A percentile compares a stretch with the other conserved stretches of the same genome.
Conservation (phyloP, 352 stramenopile species). For the Phytophthora cajani region DNA sequence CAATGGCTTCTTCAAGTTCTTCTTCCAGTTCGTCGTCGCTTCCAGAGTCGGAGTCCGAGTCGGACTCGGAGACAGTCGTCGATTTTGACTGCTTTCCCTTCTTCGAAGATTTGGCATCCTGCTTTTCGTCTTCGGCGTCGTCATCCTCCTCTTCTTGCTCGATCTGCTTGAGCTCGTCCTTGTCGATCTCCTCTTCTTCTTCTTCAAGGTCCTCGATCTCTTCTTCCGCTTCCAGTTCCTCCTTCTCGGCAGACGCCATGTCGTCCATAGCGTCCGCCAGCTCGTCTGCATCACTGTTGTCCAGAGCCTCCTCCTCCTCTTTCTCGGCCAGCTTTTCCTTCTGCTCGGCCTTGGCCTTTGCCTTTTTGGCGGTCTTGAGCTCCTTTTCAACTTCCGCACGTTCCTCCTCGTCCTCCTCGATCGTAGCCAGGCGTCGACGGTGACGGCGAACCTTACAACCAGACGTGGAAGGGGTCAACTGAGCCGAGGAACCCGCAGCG, state of each 20-base stretch:
- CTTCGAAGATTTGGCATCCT: slow-evolving; percentile 6
- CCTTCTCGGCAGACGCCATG: slow-evolving; percentile 28
- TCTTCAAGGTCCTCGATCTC: slow-evolving; percentile 23
- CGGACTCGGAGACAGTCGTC: neutral
- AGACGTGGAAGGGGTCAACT: slow-evolving; percentile 21
- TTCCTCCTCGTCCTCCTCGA: slow-evolving; percentile 1
- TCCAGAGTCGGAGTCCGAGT: neutral
- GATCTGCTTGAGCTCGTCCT: slow-evolving; percentile 16
- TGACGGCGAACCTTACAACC: slow-evolving; percentile 30
- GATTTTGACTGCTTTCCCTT: neutral
- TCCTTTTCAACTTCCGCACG: slow-evolving; percentile 37
- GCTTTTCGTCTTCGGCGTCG: slow-evolving; percentile 29
- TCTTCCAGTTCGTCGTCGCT: neutral
- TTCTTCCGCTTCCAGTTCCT: slow-evolving; percentile 34
- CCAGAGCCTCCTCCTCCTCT: slow-evolving; percentile 28
- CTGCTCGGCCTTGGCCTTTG: slow-evolving; percentile 23
- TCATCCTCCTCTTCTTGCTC: slow-evolving; percentile 11
- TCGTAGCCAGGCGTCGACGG: slow-evolving; percentile 24
- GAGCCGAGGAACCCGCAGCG: slow-evolving; percentile 12
- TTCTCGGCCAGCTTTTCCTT: slow-evolving; percentile 33
- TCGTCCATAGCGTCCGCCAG: slow-evolving; percentile 22
- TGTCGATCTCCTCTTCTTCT: slow-evolving; percentile 20
- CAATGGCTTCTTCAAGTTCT: neutral
- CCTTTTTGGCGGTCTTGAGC: slow-evolving; percentile 29
- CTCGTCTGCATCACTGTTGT: slow-evolving; percentile 33